Evolutionary conservation across 2,329 filamentous ascomycete species (phyloP).

Genomic region (Magnaporthales sp.): DNA sequence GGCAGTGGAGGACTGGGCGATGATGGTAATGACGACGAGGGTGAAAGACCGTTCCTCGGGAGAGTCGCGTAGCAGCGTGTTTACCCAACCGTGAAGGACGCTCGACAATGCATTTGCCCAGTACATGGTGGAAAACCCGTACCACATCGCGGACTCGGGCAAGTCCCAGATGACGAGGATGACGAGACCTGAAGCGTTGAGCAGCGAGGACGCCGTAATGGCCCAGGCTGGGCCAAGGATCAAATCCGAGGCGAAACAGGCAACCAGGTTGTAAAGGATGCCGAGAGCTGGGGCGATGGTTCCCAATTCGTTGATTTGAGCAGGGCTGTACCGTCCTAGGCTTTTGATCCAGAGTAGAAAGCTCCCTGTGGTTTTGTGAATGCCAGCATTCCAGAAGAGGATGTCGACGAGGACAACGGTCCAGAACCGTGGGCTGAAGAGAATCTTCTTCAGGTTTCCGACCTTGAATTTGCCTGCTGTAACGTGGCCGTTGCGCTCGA

Average conservation of each 20-base stretch:
- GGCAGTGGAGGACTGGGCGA: conserved; percentile 45
- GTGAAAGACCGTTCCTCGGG: conserved; percentile 32
- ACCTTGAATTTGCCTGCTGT: conserved; percentile 25
- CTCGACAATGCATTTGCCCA: conserved; percentile 42
- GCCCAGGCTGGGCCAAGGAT: conserved; percentile 43
- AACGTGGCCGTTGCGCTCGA: conserved; percentile 33
- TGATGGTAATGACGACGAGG: conserved; percentile 29
- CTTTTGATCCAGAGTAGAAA: conserved; percentile 52
- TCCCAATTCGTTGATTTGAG: conserved; percentile 6
- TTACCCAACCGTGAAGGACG: conserved; percentile 48
- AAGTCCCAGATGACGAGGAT: conserved; percentile 48
- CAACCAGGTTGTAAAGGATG: conserved; percentile 45
- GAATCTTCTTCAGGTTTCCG: conserved; percentile 21
- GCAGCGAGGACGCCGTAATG: conserved; percentile 39
- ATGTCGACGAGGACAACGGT: conserved; percentile 39
- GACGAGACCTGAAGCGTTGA: conserved; percentile 44
- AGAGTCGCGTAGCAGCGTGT: conserved; percentile 35
- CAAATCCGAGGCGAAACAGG: conserved; percentile 47
- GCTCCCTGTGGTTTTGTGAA: conserved; percentile 34
- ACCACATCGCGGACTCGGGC: conserved; percentile 43
- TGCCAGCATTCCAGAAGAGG: conserved; percentile 49
- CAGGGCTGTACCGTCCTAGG: conserved; percentile 17
- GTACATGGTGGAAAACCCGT: conserved; percentile 41
- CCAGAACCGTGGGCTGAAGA: conserved; percentile 38
- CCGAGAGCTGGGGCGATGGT: conserved; percentile 30